Conservation (phyloP, 345 rosid genomes). For the Isatis tinctoria region DNA sequence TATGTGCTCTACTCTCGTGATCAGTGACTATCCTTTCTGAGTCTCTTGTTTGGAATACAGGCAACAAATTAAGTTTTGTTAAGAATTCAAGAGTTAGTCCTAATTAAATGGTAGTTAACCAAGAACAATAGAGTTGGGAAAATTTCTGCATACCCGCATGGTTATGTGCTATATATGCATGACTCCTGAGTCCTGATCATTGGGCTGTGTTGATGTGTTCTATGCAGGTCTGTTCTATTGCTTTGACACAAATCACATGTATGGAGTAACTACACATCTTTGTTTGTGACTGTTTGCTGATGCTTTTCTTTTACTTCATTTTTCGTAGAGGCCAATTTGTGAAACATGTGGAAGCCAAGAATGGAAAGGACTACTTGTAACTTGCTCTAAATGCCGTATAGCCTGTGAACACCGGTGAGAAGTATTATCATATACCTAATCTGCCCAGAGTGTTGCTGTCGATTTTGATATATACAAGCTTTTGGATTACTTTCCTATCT, state of each 20-base stretch:
- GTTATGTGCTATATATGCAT: neutral
- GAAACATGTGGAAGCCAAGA: slow-evolving; percentile 46
- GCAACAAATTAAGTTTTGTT: neutral
- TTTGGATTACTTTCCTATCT: neutral
- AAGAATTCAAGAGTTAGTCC: neutral
- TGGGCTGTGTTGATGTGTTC: neutral
- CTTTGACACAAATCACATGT: neutral
- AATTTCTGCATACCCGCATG: neutral
- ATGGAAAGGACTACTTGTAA: slow-evolving; percentile 18
- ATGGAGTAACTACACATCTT: neutral
- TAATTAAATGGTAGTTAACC: neutral
- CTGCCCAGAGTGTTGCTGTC: neutral
- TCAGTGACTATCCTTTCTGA: neutral
- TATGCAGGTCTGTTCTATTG: neutral
- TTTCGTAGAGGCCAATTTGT: slow-evolving; percentile 36
- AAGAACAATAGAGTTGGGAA: neutral
- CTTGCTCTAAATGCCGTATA: slow-evolving; percentile 42
- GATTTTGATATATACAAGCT: neutral
- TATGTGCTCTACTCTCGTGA: neutral
- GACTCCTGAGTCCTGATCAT: neutral
- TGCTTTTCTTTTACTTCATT: slow-evolving; percentile 9
- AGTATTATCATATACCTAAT: neutral
- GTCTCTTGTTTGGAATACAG: slow-evolving; percentile 4
- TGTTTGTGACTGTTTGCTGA: slow-evolving; percentile 15
- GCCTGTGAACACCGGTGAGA: slow-evolving; percentile 50